Conservation (phyloP, 1,284 basidiomycete species). For the Gymnopus androsaceus region DNA sequence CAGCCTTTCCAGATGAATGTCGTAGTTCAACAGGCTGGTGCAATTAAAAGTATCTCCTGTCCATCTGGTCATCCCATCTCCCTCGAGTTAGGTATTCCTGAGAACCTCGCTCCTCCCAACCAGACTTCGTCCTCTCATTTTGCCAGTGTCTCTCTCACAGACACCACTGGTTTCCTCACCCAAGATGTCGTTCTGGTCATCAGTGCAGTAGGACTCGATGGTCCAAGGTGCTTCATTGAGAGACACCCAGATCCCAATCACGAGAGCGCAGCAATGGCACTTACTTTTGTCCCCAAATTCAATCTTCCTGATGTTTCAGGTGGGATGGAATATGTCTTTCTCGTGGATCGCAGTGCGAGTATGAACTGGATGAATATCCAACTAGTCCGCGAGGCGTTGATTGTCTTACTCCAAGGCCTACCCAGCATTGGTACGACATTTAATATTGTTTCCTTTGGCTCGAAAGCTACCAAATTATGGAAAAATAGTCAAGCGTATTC, state of each 20-base stretch:
- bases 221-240: slow-evolving; percentile 33
- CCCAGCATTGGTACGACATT: slow-evolving; percentile 26
- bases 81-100: slow-evolving; percentile 8
- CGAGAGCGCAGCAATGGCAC: slow-evolving; percentile 27
- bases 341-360: slow-evolving; percentile 38
- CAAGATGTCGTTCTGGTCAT: slow-evolving; percentile 28
- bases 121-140: slow-evolving; percentile 1
- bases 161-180: slow-evolving; percentile 4
- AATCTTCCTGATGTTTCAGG: slow-evolving; percentile 24
- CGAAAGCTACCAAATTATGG: slow-evolving; percentile 24
- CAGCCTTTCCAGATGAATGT: background rate
- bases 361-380: slow-evolving; percentile 30
- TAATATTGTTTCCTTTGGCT: slow-evolving; percentile 35
- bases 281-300: slow-evolving; percentile 34
- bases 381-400: slow-evolving; percentile 27
- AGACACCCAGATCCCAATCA: slow-evolving; percentile 9
- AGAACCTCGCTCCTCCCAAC: background rate
- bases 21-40: slow-evolving; percentile 7
- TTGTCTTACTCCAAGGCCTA: slow-evolving; percentile 30
- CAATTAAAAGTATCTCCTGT: too few species aligned
- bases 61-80: too few species aligned
- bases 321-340: slow-evolving; percentile 36
- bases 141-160: slow-evolving; percentile 9
- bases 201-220: slow-evolving; percentile 25
- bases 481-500: slow-evolving; percentile 22